Evolutionary conservation across 2,329 filamentous ascomycete species (phyloP).

Genomic region (Fusarium pseudograminearum): DNA sequence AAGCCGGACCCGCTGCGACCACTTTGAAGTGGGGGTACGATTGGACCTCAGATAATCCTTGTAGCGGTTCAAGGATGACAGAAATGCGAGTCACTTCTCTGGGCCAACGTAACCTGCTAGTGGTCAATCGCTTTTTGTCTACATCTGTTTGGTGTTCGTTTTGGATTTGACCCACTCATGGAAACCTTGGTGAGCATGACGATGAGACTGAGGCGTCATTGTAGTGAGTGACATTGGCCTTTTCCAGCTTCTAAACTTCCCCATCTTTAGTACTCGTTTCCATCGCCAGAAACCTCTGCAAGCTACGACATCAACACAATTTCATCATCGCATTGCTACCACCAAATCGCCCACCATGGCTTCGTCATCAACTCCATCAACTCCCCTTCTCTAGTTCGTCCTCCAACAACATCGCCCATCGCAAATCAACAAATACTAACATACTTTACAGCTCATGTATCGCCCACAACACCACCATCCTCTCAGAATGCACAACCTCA

Average conservation of each 20-base stretch:
- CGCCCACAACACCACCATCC: conserved; percentile 91
- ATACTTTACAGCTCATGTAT: conserved; percentile 80
- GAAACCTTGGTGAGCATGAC: conserved; percentile 30
- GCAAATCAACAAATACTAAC: conserved; percentile 11
- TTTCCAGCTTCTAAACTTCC: background rate
- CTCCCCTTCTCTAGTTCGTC: conserved; percentile 79
- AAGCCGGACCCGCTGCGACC: conserved; percentile 24
- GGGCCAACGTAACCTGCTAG: background rate
- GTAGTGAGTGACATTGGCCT: conserved; percentile 22
- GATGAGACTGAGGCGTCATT: conserved; percentile 44
- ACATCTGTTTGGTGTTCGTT: background rate
- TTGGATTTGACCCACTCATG: background rate
- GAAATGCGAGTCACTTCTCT: background rate
- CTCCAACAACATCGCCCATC: background rate
- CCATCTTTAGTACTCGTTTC: background rate
- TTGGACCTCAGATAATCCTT: background rate
- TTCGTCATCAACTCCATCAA: conserved; percentile 75
- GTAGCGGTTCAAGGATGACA: background rate
- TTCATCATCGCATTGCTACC: background rate
- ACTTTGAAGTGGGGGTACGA: conserved; percentile 31
- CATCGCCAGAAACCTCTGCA: background rate
- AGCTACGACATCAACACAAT: background rate
- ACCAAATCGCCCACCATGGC: conserved; percentile 64
- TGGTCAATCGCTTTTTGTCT: background rate
- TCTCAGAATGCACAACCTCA: conserved; percentile 90